Evolutionary conservation across 257 asterid species (phyloP).

Genomic region (Asclepias syriaca): DNA sequence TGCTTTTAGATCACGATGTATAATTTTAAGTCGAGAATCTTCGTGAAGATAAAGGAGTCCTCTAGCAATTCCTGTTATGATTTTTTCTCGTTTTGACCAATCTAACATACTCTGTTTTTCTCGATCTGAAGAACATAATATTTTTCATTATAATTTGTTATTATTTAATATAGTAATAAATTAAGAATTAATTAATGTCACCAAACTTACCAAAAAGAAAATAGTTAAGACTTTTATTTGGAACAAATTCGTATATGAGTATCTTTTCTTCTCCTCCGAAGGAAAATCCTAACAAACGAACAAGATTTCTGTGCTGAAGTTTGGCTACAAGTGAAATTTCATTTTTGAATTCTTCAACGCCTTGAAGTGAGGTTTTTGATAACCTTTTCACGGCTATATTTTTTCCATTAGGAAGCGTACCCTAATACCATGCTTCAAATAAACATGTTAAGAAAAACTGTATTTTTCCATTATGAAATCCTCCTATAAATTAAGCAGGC

Average conservation of each 20-base stretch:
- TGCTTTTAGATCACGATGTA: background rate
- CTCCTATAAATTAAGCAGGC: too few relatives aligned
- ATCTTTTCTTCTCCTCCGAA: constrained; percentile 18
- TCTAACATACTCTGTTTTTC: constrained; percentile 1
- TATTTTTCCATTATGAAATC: too few relatives aligned
- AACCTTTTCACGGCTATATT: constrained; percentile 28
- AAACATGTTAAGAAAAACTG: too few relatives aligned
- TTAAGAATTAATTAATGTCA: too few relatives aligned
- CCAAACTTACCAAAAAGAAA: constrained; percentile 27
- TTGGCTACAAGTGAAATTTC: constrained; percentile 23
- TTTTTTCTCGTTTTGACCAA: constrained; percentile 19
- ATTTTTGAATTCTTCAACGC: constrained; percentile 24
- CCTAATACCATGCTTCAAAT: constrained; percentile 6
- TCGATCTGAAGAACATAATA: background rate
- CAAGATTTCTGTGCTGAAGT: constrained; percentile 29
- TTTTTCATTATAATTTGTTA: too few relatives aligned
- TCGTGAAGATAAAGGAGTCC: constrained; percentile 28
- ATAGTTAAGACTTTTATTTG: constrained; percentile 22
- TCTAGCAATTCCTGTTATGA: constrained; percentile 19
- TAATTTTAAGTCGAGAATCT: background rate
- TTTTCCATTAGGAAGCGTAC: constrained; percentile 19
- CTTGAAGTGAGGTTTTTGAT: constrained; percentile 22
- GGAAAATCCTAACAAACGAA: constrained; percentile 26
- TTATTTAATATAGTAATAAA: too few relatives aligned
- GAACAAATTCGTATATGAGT: constrained; percentile 23